Base-by-base conservation (phyloP, 179 eudicot species). In the Spinacia oleracea region DNA sequence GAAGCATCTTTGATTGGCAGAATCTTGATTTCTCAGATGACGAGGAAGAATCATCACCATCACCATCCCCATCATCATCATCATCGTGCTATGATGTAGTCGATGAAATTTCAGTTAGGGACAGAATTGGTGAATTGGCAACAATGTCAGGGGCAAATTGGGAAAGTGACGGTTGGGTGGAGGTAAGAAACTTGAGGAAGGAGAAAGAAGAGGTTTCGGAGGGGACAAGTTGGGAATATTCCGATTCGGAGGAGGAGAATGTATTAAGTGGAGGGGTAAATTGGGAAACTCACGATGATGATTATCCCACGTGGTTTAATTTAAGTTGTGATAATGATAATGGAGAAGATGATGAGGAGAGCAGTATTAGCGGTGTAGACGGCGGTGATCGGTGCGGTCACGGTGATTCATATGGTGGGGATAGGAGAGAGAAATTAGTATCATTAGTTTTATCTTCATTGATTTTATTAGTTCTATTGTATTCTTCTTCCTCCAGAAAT, bases 121-220 rank as follows among this genome's bases (percentile, higher is more conserved):
- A 43, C 6, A 89, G 92, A 75, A 82, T 94, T 6, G 48, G 83
- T 3, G 56, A 79, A 79, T 86, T 94, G 65, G 92, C 84, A 27
- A 65, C 86, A 8, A 76, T 27, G 16, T 2, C 31, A 56, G 88
- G 89, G 87, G 89, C 76, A 69, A 89, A 68, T 81, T 94, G 97
- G 97, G 98, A 87, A 87, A 87, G 88, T 48, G 93, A 89, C 58
- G 93, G 88, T 63, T 94, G 98, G 98, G 70, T 83, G 78, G 83
- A 76, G 76, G 93, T 90, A 40, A 89, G 98, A 69, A 75, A 69
- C 42, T 42, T 67, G 32, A 64, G 27, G 23, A 70, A 48, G 15
- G 80, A 84, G 60, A 42, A 71, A 71, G 75, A 34, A 16, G 43
- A 77, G 29, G 53, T 16, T 18, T 48, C 40, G 23, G 18, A 6